A percentile compares a stretch with the other conserved stretches of the same genome.
Evolutionary conservation across 176 grass and related monocot genomes (phyloP).

Genomic region (Guadua angustifolia): DNA sequence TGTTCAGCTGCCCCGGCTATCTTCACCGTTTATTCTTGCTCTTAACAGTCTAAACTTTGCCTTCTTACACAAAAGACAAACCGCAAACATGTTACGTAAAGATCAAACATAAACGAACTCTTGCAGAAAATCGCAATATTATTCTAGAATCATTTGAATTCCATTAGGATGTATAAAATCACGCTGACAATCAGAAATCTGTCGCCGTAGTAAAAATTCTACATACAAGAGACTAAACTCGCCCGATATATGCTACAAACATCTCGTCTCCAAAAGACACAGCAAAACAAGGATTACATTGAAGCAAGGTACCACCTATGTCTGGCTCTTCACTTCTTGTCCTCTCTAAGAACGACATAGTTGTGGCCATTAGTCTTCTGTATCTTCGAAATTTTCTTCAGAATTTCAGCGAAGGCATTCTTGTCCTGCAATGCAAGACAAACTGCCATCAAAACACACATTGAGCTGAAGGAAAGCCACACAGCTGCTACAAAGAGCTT

Average conservation of each 20-base stretch:
- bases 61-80: neutral
- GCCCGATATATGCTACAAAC: slow-evolving; percentile 27
- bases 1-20: too few species aligned
- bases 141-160: neutral
- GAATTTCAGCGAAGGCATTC: slow-evolving; percentile 70
- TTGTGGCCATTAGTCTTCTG: slow-evolving; percentile 82
- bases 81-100: neutral
- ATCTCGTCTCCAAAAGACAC: neutral
- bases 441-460: slow-evolving; percentile 8
- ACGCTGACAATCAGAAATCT: neutral
- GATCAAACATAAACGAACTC: neutral
- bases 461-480: neutral
- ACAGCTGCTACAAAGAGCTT: neutral
- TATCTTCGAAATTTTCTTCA: slow-evolving; percentile 80
- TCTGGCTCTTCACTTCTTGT: slow-evolving; percentile 58
- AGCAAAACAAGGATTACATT: neutral
- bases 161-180: neutral
- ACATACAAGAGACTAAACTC: slow-evolving; percentile 4
- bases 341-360: slow-evolving; percentile 68
- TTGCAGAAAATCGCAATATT: neutral
- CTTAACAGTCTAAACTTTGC: neutral
- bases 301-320: neutral
- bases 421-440: slow-evolving; percentile 59
- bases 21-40: too few species aligned
- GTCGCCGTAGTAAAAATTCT: neutral